A percentile compares a stretch with the other conserved stretches of the same genome.
Evolutionary conservation across 2,329 filamentous ascomycete species (phyloP).

Genomic region (Exophiala phaeomuriformis): DNA sequence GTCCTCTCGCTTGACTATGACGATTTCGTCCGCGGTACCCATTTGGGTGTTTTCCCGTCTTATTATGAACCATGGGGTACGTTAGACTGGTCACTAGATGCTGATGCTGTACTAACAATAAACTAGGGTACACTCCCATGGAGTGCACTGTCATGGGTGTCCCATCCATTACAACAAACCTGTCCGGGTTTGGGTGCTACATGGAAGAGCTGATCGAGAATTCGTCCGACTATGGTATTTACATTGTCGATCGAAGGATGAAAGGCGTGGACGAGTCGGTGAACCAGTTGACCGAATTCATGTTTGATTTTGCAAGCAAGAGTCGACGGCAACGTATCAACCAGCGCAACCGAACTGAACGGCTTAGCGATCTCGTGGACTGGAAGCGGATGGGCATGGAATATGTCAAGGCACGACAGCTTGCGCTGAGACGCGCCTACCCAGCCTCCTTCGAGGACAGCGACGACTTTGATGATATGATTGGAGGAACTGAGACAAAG

Average conservation of each 20-base stretch:
- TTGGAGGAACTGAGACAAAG: conserved; percentile 88
- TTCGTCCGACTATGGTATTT: conserved; percentile 95
- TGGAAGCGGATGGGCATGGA: conserved; percentile 99
- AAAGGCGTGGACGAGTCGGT: conserved; percentile 97
- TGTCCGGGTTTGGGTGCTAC: conserved; percentile 97
- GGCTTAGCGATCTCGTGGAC: conserved; percentile 87
- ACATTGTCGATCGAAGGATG: conserved; percentile 90
- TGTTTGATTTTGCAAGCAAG: conserved; percentile 92
- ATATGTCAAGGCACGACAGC: conserved; percentile 92
- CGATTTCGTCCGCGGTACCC: conserved; percentile 94
- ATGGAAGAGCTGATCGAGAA: conserved; percentile 99
- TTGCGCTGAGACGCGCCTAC: conserved; percentile 86
- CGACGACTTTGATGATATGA: conserved; percentile 80
- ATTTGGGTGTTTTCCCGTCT: conserved; percentile 89
- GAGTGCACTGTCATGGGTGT: conserved; percentile 99
- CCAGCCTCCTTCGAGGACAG: conserved; percentile 70
- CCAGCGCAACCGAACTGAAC: conserved; percentile 92
- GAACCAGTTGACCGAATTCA: conserved; percentile 83
- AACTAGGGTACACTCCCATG: conserved; percentile 69
- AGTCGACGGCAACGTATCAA: conserved; percentile 96
- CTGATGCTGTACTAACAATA: no score
- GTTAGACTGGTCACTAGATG: no score
- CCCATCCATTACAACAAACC: conserved; percentile 93
- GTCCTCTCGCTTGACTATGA: conserved; percentile 95
- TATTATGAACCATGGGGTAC: conserved; percentile 94